Evolutionary conservation across 768 basidiomycete genomes (phyloP).

Genomic region (Amanita polypyramis): DNA sequence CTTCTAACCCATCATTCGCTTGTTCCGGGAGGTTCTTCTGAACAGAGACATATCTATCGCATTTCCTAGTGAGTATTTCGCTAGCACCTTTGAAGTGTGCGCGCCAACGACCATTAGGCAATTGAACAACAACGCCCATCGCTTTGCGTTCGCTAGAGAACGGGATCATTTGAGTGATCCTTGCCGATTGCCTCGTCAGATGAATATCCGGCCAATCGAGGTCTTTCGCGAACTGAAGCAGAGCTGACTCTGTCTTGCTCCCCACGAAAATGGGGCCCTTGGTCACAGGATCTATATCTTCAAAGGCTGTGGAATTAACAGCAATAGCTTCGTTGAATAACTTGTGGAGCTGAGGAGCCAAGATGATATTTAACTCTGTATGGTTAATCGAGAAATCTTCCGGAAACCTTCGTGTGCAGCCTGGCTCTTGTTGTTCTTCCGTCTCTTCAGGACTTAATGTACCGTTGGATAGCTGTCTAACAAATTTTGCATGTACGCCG

Average conservation of each 20-base stretch:
- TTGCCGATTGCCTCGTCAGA: constrained; percentile 46
- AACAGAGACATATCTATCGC: constrained; percentile 66
- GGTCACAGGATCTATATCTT: constrained; percentile 58
- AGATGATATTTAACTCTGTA: constrained; percentile 48
- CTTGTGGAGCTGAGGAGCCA: constrained; percentile 48
- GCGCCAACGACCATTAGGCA: constrained; percentile 44
- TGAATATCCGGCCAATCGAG: constrained; percentile 69
- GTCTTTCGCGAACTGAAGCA: constrained; percentile 77
- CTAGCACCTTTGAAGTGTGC: constrained; percentile 89
- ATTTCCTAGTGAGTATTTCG: constrained; percentile 81
- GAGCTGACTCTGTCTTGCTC: constrained; percentile 91
- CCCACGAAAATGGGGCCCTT: constrained; percentile 65
- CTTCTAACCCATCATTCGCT: constrained; percentile 11
- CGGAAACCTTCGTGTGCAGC: constrained; percentile 31
- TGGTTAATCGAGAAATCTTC: constrained; percentile 87
- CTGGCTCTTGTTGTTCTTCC: constrained; percentile 28
- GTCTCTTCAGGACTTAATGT: constrained; percentile 61
- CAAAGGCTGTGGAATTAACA: constrained; percentile 92
- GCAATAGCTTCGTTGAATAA: constrained; percentile 82
- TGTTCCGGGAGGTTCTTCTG: constrained; percentile 17
- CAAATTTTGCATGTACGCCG: constrained; percentile 93
- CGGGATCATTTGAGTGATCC: constrained; percentile 80
- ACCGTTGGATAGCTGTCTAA: constrained; percentile 66
- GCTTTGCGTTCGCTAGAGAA: constrained; percentile 91
- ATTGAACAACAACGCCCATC: constrained; percentile 82